Evolutionary conservation across 2,329 filamentous ascomycete species (phyloP).

Genomic region (Fusarium sp.): DNA sequence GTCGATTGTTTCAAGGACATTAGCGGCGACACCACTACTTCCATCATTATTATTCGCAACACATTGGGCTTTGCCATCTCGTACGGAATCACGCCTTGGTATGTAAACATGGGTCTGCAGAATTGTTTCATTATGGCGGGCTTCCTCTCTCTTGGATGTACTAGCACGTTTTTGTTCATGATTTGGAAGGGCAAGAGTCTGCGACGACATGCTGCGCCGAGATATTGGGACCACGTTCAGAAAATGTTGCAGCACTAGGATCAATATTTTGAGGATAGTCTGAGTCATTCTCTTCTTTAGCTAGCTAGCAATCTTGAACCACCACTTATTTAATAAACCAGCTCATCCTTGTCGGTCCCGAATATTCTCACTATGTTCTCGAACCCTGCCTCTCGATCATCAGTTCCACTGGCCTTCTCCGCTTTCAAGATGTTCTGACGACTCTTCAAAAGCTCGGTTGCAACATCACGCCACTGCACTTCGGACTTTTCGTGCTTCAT

Average conservation of each 20-base stretch:
- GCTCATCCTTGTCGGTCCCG: not conserved
- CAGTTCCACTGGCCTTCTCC: not conserved
- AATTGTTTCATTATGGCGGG: not conserved
- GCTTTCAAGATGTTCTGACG: not conserved
- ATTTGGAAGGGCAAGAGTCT: not conserved
- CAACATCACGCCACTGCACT: not conserved
- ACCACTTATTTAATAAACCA: not conserved
- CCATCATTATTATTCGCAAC: not conserved
- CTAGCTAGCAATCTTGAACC: not conserved
- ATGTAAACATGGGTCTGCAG: not conserved
- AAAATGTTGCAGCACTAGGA: not conserved
- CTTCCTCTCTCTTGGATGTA: not conserved
- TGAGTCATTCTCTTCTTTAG: not conserved
- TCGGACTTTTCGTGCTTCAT: not conserved
- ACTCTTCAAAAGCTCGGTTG: not conserved
- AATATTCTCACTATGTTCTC: not conserved
- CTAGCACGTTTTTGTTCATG: not conserved
- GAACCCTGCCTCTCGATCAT: not conserved
- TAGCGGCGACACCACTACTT: not conserved
- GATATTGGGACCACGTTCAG: not conserved
- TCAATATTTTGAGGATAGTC: too few relatives aligned
- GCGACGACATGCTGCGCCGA: not conserved
- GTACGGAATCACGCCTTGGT: not conserved
- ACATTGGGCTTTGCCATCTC: not conserved
- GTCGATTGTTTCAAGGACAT: conserved; percentile 6